phyloP scores from a whole-genome alignment of 2,329 filamentous ascomycete genomes.

The Drechslerella stenobrocha region DNA sequence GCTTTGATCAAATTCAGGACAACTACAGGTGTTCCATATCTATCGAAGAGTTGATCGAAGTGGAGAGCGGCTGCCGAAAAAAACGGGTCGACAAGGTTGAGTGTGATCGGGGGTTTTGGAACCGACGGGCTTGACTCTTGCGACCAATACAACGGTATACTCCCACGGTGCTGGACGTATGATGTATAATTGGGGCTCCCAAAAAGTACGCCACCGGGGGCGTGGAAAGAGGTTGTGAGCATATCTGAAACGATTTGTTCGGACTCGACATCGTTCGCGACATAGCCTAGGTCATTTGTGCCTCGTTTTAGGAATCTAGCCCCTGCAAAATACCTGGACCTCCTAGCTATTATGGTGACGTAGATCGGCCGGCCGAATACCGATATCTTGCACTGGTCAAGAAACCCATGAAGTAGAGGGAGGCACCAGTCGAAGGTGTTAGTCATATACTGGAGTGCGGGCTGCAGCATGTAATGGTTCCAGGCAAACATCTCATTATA shows the following conservation, averaged over 20 bases:
- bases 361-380: constrained; percentile 88
- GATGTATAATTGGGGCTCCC: constrained; percentile 91
- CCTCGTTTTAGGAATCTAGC: constrained; percentile 92
- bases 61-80: constrained; percentile 90
- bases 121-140: constrained; percentile 94
- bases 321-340: constrained; percentile 90
- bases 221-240: constrained; percentile 91
- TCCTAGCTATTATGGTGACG: constrained; percentile 87
- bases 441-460: constrained; percentile 70
- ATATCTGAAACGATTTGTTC: constrained; percentile 97
- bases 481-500: constrained; percentile 97
- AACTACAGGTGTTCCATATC: constrained; percentile 90
- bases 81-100: constrained; percentile 95
- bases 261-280: constrained; percentile 94
- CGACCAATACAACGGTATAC: constrained; percentile 95
- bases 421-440: constrained; percentile 94
- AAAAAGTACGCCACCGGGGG: constrained; percentile 80
- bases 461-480: constrained; percentile 86
- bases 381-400: constrained; percentile 81
- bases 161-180: constrained; percentile 93
- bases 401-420: constrained; percentile 92
- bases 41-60: constrained; percentile 89
- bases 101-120: constrained; percentile 83
- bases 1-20: constrained; percentile 89
- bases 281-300: constrained; percentile 72